These are phyloP conservation scores for Jamesozyma rosinii DNA, from an alignment of 805 yeast genomes.

Conservation along the genomic window DNA sequence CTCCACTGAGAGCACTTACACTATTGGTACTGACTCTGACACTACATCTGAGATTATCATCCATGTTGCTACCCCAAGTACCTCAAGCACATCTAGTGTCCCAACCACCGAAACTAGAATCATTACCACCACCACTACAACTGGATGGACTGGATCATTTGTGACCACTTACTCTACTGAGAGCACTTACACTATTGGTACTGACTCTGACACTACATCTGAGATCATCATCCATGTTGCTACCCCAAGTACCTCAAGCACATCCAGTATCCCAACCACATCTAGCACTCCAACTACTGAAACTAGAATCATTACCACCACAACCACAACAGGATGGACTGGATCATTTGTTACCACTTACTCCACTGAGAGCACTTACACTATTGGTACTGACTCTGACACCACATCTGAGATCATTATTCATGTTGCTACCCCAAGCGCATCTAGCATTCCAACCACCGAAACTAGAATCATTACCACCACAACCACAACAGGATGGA, in stretches of 20 bases:
- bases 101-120: background rate
- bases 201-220: slow-evolving; percentile 7
- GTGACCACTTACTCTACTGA: slow-evolving; percentile 14
- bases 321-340: slow-evolving; percentile 13
- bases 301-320: background rate
- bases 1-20: slow-evolving; percentile 10
- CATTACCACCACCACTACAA: slow-evolving; percentile 8
- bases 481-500: slow-evolving; percentile 13
- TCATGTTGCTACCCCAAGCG: slow-evolving; percentile 11
- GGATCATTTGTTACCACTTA: slow-evolving; percentile 10
- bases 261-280: background rate
- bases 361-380: slow-evolving; percentile 12
- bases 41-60: slow-evolving; percentile 10
- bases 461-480: no score
- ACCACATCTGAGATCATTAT: slow-evolving; percentile 10
- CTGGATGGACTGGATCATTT: slow-evolving; percentile 12
- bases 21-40: slow-evolving; percentile 6
- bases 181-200: slow-evolving; percentile 8
- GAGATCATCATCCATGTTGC: slow-evolving; percentile 11
- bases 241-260: slow-evolving; percentile 6
- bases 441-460: slow-evolving; percentile 3
- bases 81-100: background rate
- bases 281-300: no score
- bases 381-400: slow-evolving; percentile 6
- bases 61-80: slow-evolving; percentile 2